These are phyloP conservation scores for Penstemon eatonii DNA, from an alignment of 257 asterid species.

Conservation along the genomic window DNA sequence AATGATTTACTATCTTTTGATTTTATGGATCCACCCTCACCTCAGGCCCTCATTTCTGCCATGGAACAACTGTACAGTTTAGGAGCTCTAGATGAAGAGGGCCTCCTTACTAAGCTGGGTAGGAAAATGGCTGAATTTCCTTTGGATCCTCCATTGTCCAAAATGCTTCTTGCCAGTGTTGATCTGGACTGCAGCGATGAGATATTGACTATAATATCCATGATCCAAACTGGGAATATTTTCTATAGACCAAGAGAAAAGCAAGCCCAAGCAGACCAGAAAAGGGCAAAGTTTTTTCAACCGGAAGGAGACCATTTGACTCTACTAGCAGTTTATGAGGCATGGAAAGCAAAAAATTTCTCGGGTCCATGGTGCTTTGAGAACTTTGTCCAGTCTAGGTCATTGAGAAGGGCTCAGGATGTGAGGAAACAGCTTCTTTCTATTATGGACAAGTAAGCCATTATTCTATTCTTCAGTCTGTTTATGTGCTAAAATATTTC, in stretches of 20 bases:
- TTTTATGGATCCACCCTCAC: constrained; percentile 95
- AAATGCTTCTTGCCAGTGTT: constrained; percentile 93
- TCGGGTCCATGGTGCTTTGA: constrained; percentile 96
- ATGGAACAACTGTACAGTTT: constrained; percentile 91
- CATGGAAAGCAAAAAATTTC: constrained; percentile 92
- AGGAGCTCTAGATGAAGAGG: constrained; percentile 93
- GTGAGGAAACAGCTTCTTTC: constrained; percentile 86
- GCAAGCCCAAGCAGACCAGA: constrained; percentile 96
- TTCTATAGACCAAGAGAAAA: constrained; percentile 94
- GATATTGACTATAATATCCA: constrained; percentile 84
- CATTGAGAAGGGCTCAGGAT: constrained; percentile 88
- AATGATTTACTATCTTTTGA: constrained; percentile 86
- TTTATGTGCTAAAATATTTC: constrained; percentile 8
- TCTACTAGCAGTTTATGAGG: constrained; percentile 88
- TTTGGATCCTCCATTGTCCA: constrained; percentile 83
- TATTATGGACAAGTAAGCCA: constrained; percentile 81
- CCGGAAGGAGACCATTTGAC: constrained; percentile 96
- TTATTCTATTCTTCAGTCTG: not conserved
- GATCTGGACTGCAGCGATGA: constrained; percentile 95
- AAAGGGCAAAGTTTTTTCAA: constrained; percentile 84
- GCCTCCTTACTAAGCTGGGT: constrained; percentile 89
- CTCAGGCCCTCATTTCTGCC: constrained; percentile 94
- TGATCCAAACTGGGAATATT: constrained; percentile 91
- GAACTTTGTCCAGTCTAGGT: constrained; percentile 83
- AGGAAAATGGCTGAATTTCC: constrained; percentile 99